phyloP scores from a whole-genome alignment of 2,329 filamentous ascomycete species.

The Aspergillus hortae region DNA sequence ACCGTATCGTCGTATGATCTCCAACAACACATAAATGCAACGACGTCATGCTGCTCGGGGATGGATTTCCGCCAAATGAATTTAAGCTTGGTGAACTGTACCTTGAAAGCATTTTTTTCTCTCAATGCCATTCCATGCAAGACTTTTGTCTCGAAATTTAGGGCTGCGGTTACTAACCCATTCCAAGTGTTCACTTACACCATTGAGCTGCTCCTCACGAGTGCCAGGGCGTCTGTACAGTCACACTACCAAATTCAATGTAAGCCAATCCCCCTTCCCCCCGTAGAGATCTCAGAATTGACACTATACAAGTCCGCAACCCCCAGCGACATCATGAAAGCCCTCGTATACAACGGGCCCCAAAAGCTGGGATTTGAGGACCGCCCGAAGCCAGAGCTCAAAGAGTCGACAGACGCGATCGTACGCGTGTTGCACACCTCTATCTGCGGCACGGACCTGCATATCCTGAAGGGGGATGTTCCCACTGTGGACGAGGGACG shows the following conservation, averaged over 20 bases:
- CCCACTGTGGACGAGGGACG: constrained; percentile 44
- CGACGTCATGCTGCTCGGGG: not conserved
- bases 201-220: not conserved
- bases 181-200: too few relatives aligned
- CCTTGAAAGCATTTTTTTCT: too few relatives aligned
- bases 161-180: too few relatives aligned
- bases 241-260: not conserved
- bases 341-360: constrained; percentile 42
- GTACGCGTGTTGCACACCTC: constrained; percentile 48
- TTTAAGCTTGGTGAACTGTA: too few relatives aligned
- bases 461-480: constrained; percentile 55
- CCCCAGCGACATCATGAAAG: constrained; percentile 38
- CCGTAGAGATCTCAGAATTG: not conserved
- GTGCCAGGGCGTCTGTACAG: not conserved
- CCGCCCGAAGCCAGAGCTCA: constrained; percentile 41
- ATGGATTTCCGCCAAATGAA: too few relatives aligned
- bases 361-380: constrained; percentile 39
- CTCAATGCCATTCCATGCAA: too few relatives aligned
- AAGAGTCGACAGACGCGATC: constrained; percentile 48
- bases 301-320: not conserved
- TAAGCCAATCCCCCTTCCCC: not conserved
- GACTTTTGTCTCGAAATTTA: too few relatives aligned
- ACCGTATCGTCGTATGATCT: not conserved
- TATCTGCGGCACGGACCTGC: constrained; percentile 56
- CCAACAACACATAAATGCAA: not conserved